These are phyloP conservation scores for Orobanche coerulescens DNA, from an alignment of 257 asterid genomes.

Conservation along the genomic window DNA sequence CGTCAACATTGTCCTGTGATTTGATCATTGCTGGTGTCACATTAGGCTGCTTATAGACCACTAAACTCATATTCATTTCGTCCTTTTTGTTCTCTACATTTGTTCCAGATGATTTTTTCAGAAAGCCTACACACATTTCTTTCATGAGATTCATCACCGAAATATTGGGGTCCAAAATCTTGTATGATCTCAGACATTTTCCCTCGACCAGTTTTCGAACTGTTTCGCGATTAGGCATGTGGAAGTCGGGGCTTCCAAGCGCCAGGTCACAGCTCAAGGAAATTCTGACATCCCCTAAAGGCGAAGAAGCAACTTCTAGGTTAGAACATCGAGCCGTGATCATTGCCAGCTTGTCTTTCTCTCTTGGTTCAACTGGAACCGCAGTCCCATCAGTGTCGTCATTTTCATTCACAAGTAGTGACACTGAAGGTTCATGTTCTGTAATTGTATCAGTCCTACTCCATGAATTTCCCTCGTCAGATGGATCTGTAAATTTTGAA, in stretches of 20 bases:
- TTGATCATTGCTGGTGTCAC: conserved; percentile 28
- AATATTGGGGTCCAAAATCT: conserved; percentile 34
- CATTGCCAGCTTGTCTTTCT: conserved; percentile 20
- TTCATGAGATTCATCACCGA: conserved; percentile 48
- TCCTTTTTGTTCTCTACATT: conserved; percentile 23
- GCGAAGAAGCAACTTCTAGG: conserved; percentile 51
- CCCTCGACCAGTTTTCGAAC: conserved; percentile 41
- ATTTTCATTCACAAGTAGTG: conserved; percentile 20
- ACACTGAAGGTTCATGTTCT: conserved; percentile 26
- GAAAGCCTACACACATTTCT: conserved; percentile 45
- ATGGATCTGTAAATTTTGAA: conserved; percentile 39
- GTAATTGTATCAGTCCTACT: conserved; percentile 24
- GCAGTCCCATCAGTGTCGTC: conserved; percentile 19
- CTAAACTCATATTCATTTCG: conserved; percentile 33
- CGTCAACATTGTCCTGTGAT: conserved; percentile 42
- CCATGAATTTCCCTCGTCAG: conserved; percentile 26
- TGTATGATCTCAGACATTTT: conserved; percentile 40
- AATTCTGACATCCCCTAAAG: conserved; percentile 49
- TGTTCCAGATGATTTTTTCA: conserved; percentile 27
- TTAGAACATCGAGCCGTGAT: conserved; percentile 28
- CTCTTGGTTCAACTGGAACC: conserved; percentile 27
- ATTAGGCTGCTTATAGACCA: conserved; percentile 28
- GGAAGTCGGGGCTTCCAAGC: conserved; percentile 32
- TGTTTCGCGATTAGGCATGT: conserved; percentile 39
- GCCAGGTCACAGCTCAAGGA: conserved; percentile 31